Conservation (phyloP, 495 filamentous ascomycete genomes). For the Annulohypoxylon bovei region DNA sequence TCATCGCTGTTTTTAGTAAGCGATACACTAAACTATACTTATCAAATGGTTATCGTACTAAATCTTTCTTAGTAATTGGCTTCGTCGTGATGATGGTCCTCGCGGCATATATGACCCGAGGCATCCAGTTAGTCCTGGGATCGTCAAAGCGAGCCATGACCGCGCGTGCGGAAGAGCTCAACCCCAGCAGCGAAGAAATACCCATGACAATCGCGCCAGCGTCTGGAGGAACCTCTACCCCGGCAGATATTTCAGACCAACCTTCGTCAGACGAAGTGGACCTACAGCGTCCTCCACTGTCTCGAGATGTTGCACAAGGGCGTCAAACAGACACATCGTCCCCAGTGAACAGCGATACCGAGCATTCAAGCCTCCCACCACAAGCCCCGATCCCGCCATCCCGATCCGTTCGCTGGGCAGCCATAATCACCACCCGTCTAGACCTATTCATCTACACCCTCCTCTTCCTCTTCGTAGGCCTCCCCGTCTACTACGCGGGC, state of each 20-base stretch:
- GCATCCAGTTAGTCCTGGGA: slow-evolving; percentile 59
- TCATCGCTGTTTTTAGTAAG: slow-evolving; percentile 64
- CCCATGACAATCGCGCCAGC: slow-evolving; percentile 43
- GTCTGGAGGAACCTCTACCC: slow-evolving; percentile 2
- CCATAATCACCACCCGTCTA: slow-evolving; percentile 51
- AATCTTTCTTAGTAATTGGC: slow-evolving; percentile 54
- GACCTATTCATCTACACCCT: slow-evolving; percentile 53
- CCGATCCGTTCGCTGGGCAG: slow-evolving; percentile 57
- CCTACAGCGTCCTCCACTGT: slow-evolving; percentile 22
- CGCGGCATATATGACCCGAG: slow-evolving; percentile 61
- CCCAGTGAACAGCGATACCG: not conserved
- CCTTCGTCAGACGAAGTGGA: slow-evolving; percentile 28
- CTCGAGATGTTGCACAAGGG: slow-evolving; percentile 19
- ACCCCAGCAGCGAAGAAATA: slow-evolving; percentile 52
- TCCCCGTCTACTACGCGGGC: slow-evolving; percentile 60
- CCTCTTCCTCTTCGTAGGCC: slow-evolving; percentile 58
- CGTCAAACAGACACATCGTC: slow-evolving; percentile 3
- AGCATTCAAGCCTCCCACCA: slow-evolving; percentile 15
- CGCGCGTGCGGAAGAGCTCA: slow-evolving; percentile 61
- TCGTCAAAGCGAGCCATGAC: slow-evolving; percentile 58
- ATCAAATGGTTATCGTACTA: not conserved
- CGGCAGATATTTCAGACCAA: slow-evolving; percentile 13
- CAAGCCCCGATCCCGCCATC: slow-evolving; percentile 54
- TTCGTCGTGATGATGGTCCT: slow-evolving; percentile 57
- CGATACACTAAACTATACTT: not conserved